Conservation (phyloP, 2,329 filamentous ascomycete genomes). For the Falciphora oryzae region DNA sequence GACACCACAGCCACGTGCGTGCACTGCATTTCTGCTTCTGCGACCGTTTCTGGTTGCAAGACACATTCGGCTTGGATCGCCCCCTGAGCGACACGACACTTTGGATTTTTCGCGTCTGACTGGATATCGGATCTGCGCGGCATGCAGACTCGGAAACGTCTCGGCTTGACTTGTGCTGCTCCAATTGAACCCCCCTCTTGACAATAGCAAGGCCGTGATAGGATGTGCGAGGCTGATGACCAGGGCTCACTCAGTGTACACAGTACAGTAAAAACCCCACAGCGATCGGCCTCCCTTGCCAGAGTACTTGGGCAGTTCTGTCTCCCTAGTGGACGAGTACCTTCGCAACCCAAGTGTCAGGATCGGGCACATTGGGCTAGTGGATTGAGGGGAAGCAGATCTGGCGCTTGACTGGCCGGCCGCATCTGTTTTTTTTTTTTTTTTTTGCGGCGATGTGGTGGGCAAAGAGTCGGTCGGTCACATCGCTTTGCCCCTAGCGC, state of each 20-base stretch:
- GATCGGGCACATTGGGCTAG: neutral
- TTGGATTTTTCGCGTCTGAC: neutral
- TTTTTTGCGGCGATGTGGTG: too few relatives aligned
- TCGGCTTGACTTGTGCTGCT: neutral
- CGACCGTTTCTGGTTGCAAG: neutral
- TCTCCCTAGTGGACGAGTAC: neutral
- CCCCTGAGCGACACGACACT: neutral
- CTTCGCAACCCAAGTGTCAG: neutral
- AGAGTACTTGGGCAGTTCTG: neutral
- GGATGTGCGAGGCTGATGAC: neutral
- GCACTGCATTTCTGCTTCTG: neutral
- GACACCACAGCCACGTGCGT: neutral
- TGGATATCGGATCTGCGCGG: neutral
- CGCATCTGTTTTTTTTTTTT: too few relatives aligned
- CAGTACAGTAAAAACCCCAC: neutral
- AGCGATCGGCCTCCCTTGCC: neutral
- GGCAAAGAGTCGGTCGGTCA: neutral
- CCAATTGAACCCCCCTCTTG: neutral
- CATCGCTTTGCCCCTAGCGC: neutral
- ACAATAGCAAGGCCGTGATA: neutral
- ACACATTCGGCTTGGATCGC: neutral
- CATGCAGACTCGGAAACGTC: neutral
- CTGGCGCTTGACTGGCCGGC: neutral
- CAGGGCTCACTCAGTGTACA: neutral
- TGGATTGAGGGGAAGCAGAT: neutral